Conservation (phyloP, 768 basidiomycete species). For the Amylocystis lapponica region DNA sequence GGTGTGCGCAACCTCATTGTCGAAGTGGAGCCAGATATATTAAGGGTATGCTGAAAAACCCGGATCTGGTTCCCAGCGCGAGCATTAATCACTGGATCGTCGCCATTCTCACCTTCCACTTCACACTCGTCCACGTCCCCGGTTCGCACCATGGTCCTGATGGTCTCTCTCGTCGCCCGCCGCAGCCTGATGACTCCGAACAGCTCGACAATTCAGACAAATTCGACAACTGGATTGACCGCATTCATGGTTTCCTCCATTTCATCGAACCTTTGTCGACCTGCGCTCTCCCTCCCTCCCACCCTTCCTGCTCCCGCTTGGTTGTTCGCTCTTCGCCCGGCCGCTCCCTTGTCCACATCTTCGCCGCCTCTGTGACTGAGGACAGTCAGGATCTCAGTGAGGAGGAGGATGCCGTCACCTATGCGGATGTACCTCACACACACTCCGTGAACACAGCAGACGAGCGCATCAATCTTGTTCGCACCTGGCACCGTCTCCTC, state of each 20-base stretch:
- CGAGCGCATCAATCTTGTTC: not conserved
- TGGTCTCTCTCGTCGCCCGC: slow-evolving; percentile 23
- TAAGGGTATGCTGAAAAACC: slow-evolving; percentile 35
- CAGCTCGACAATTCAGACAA: not conserved
- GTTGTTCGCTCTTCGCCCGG: too few species aligned
- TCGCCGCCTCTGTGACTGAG: not conserved
- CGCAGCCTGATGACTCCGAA: slow-evolving; percentile 2
- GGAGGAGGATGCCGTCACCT: not conserved
- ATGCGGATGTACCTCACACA: not conserved
- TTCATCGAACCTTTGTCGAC: not conserved
- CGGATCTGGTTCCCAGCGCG: slow-evolving; percentile 32
- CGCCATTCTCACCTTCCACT: slow-evolving; percentile 32
- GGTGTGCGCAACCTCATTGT: slow-evolving; percentile 25
- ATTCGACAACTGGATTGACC: slow-evolving; percentile 14
- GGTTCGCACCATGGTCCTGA: slow-evolving; percentile 23
- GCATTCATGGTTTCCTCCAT: slow-evolving; percentile 7
- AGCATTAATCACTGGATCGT: slow-evolving; percentile 40
- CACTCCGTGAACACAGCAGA: not conserved
- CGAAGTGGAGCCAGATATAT: slow-evolving; percentile 36
- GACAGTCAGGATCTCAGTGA: not conserved
- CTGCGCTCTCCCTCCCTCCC: too few species aligned
- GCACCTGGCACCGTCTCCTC: not conserved
- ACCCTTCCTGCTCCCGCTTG: too few species aligned
- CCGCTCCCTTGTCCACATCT: not conserved
- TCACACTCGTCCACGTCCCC: slow-evolving; percentile 33